Percentiles rank a stretch among this genome's conserved stretches.
Evolutionary conservation across 2,329 filamentous ascomycete species (phyloP).

Genomic region (Botrytis squamosa): DNA sequence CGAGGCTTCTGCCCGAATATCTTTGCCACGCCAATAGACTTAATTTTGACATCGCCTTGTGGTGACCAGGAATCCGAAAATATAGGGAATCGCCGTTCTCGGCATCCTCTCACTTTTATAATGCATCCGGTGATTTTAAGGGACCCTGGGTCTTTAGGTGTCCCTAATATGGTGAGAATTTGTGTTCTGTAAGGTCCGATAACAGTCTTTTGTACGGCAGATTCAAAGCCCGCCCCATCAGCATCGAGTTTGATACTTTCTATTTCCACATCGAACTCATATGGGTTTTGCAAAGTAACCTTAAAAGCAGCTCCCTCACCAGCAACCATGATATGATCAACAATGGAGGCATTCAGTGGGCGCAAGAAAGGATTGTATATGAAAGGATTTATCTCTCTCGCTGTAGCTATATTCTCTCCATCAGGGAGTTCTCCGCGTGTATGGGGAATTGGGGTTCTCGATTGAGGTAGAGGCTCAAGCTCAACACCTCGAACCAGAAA

Average conservation of each 20-base stretch:
- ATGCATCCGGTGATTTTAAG: slow-evolving; percentile 75
- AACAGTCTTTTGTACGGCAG: slow-evolving; percentile 60
- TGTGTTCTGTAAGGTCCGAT: slow-evolving; percentile 84
- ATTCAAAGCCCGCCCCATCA: slow-evolving; percentile 70
- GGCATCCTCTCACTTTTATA: slow-evolving; percentile 78
- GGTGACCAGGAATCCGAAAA: slow-evolving; percentile 76
- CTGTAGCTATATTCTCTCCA: slow-evolving; percentile 42
- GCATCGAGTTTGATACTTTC: slow-evolving; percentile 75
- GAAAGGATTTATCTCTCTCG: slow-evolving; percentile 68
- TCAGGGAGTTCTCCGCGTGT: slow-evolving; percentile 50
- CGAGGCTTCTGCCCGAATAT: slow-evolving; percentile 35
- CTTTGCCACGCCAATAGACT: slow-evolving; percentile 66
- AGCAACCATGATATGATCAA: slow-evolving; percentile 71
- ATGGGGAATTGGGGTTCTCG: slow-evolving; percentile 65
- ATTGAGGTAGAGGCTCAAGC: slow-evolving; percentile 60
- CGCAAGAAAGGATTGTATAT: slow-evolving; percentile 93
- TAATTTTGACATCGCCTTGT: slow-evolving; percentile 69
- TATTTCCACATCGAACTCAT: slow-evolving; percentile 87
- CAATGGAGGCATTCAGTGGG: slow-evolving; percentile 55
- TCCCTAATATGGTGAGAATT: slow-evolving; percentile 68
- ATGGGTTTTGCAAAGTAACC: slow-evolving; percentile 88
- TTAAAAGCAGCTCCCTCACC: slow-evolving; percentile 75
- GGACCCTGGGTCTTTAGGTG: slow-evolving; percentile 63
- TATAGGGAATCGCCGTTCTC: slow-evolving; percentile 79
- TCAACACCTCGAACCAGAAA: slow-evolving; percentile 80